These are phyloP conservation scores for Stagonosporopsis chrysanthemi DNA, from an alignment of 2,329 filamentous ascomycete genomes.

Conservation along the genomic window DNA sequence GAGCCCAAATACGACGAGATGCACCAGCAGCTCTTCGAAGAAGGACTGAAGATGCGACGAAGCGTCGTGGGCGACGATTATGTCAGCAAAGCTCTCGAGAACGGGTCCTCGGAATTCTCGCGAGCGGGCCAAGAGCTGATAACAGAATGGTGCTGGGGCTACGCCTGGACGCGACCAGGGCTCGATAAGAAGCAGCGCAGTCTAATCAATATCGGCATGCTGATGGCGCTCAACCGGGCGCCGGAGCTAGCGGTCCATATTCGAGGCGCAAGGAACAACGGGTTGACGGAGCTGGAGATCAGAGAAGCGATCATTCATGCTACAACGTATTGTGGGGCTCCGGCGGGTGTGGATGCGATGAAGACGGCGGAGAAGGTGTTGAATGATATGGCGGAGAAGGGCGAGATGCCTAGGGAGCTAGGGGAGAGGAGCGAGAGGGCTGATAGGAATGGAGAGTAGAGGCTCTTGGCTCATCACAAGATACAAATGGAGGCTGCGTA, in stretches of 20 bases:
- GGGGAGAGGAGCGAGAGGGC: slow-evolving; percentile 41
- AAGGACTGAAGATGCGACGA: slow-evolving; percentile 66
- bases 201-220: slow-evolving; percentile 70
- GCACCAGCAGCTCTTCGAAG: slow-evolving; percentile 66
- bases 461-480: no score
- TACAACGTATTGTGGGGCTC: slow-evolving; percentile 62
- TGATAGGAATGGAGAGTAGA: slow-evolving; percentile 18
- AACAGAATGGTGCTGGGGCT: slow-evolving; percentile 71
- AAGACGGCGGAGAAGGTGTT: slow-evolving; percentile 60
- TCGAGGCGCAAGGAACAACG: slow-evolving; percentile 70
- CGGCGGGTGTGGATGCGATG: slow-evolving; percentile 63
- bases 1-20: slow-evolving; percentile 52
- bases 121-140: slow-evolving; percentile 68
- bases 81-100: slow-evolving; percentile 64
- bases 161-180: slow-evolving; percentile 69
- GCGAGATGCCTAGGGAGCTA: slow-evolving; percentile 48
- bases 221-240: slow-evolving; percentile 66
- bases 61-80: slow-evolving; percentile 68
- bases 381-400: slow-evolving; percentile 60
- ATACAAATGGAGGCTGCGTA: no score
- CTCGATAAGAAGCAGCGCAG: slow-evolving; percentile 67
- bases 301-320: slow-evolving; percentile 64
- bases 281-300: slow-evolving; percentile 67
- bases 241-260: slow-evolving; percentile 68
- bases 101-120: slow-evolving; percentile 66